These are phyloP conservation scores for Solanum hybrid DNA, from an alignment of 305 asterid species.

Conservation along the genomic window DNA sequence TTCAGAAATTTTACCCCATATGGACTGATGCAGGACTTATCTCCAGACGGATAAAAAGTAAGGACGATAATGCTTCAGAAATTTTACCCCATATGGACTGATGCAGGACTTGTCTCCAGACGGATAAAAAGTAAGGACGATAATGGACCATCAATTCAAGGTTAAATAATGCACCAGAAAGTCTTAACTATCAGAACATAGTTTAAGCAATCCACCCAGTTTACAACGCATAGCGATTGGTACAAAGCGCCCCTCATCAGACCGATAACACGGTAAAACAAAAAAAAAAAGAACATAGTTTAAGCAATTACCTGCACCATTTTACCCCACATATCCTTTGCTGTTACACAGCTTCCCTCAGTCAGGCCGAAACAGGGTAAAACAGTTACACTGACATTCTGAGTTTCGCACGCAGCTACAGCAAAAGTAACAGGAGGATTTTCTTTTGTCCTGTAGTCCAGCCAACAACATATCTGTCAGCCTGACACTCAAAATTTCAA, in stretches of 20 bases:
- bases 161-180: neutral
- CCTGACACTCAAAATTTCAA: neutral
- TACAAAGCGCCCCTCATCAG: no score
- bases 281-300: neutral
- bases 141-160: neutral
- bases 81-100: neutral
- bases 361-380: constrained; percentile 87
- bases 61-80: neutral
- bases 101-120: neutral
- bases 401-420: constrained; percentile 95
- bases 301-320: constrained; percentile 61
- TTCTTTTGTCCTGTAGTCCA: constrained; percentile 67
- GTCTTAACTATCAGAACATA: neutral
- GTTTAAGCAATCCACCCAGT: neutral
- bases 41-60: neutral
- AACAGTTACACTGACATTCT: constrained; percentile 85
- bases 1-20: neutral
- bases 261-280: no score
- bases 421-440: constrained; percentile 94
- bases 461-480: neutral
- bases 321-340: constrained; percentile 92
- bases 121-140: neutral
- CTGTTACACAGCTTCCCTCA: constrained; percentile 76
- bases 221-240: no score
- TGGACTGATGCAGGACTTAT: neutral